Percentiles rank a stretch among this genome's conserved stretches.
phyloP scores from a whole-genome alignment of 1,284 basidiomycete species.

The Bjerkandera adusta region DNA sequence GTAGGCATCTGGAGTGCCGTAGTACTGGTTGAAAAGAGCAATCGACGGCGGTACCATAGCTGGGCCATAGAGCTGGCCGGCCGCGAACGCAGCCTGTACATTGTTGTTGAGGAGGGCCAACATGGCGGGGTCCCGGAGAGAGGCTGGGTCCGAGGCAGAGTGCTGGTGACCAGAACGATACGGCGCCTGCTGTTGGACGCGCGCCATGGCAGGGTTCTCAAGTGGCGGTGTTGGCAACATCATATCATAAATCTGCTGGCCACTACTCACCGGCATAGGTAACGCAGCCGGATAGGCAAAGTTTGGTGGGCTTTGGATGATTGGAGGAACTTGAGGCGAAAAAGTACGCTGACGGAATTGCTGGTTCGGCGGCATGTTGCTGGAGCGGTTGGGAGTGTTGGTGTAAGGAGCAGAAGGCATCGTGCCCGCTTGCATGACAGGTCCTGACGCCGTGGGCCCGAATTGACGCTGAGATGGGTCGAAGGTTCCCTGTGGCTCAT shows the following conservation, averaged over 20 bases:
- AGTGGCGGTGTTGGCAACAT: constrained; percentile 57
- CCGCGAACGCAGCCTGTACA: constrained; percentile 47
- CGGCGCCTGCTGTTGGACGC: constrained; percentile 73
- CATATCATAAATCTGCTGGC: constrained; percentile 77
- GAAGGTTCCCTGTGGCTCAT: constrained; percentile 60
- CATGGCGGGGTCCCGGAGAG: constrained; percentile 63
- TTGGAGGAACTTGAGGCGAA: constrained; percentile 45
- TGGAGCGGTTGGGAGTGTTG: constrained; percentile 49
- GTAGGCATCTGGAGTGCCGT: constrained; percentile 55
- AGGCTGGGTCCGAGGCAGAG: constrained; percentile 75
- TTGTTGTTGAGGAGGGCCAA: constrained; percentile 56
- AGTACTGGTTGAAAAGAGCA: constrained; percentile 69
- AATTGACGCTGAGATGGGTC: constrained; percentile 45
- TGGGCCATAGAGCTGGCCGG: constrained; percentile 34
- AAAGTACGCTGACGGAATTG: constrained; percentile 52
- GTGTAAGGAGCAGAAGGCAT: constrained; percentile 26
- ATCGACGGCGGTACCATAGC: constrained; percentile 47
- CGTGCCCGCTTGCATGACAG: constrained; percentile 15
- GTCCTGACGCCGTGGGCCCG: constrained; percentile 2
- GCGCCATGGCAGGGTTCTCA: constrained; percentile 63
- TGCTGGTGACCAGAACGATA: constrained; percentile 75
- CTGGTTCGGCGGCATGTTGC: constrained; percentile 50
- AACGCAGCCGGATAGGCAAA: constrained; percentile 52
- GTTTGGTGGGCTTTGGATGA: constrained; percentile 51
- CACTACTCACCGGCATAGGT: constrained; percentile 63